phyloP scores from a whole-genome alignment of 1,284 basidiomycete genomes.

The Ganoderma leucocontextum region DNA sequence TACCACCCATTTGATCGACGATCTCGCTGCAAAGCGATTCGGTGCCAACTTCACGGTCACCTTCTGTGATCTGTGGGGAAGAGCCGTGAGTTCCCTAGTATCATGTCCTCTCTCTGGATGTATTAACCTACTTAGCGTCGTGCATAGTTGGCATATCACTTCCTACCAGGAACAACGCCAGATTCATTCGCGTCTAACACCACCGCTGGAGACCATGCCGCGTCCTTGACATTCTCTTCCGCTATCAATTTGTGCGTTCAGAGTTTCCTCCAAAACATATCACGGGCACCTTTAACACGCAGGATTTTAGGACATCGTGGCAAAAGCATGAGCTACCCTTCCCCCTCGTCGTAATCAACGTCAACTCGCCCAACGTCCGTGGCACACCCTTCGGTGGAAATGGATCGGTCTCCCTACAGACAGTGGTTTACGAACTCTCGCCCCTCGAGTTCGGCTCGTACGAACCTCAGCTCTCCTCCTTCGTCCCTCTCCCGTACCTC shows the following conservation, averaged over 20 bases:
- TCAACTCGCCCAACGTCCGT: constrained; percentile 17
- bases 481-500: constrained; percentile 16
- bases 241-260: constrained; percentile 13
- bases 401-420: constrained; percentile 6
- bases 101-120: neutral
- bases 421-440: constrained; percentile 16
- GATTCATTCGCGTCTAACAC: constrained; percentile 20
- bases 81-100: constrained; percentile 7
- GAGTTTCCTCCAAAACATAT: too few relatives aligned
- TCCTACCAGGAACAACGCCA: constrained; percentile 12
- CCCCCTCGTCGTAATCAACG: constrained; percentile 18
- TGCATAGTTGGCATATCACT: constrained; percentile 18
- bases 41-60: constrained; percentile 18
- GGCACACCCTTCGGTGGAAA: constrained; percentile 16
- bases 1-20: constrained; percentile 11
- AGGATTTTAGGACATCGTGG: constrained; percentile 9
- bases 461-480: constrained; percentile 22
- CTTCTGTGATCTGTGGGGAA: constrained; percentile 20
- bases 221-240: constrained; percentile 17
- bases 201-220: constrained; percentile 18
- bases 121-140: neutral
- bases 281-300: neutral
- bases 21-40: constrained; percentile 20
- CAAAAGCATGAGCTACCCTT: constrained; percentile 15
- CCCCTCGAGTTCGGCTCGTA: constrained; percentile 23